Percentiles rank a stretch among this genome's conserved stretches.
Conservation (phyloP, 192 early-diverging fungal genomes). For the Coemansia sp. region DNA sequence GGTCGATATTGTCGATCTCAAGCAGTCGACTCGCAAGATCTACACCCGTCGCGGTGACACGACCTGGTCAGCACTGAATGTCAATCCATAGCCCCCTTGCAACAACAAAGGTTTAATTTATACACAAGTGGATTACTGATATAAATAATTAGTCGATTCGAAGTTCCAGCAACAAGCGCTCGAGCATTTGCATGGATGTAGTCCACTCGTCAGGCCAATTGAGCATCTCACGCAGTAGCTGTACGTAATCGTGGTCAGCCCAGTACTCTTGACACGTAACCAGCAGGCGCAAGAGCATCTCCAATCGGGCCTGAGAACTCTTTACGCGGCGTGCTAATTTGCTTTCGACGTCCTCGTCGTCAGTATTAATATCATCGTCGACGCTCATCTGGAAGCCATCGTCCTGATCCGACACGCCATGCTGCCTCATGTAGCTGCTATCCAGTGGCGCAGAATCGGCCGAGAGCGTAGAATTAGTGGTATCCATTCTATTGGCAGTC, state of each 20-base stretch:
- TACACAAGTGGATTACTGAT: not conserved
- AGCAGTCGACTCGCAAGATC: slow-evolving; percentile 25
- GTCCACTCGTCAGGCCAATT: slow-evolving; percentile 58
- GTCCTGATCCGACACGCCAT: not conserved
- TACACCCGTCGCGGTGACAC: slow-evolving; percentile 48
- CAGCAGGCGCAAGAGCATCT: slow-evolving; percentile 38
- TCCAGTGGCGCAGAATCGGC: not conserved
- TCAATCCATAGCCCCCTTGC: slow-evolving; percentile 23
- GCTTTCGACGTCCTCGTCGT: slow-evolving; percentile 32
- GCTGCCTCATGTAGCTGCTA: not conserved
- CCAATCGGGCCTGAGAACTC: slow-evolving; percentile 43
- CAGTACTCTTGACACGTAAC: slow-evolving; percentile 53
- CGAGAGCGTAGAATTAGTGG: not conserved
- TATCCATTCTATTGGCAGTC: slow-evolving; percentile 28
- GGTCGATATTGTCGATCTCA: slow-evolving; percentile 50
- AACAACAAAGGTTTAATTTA: not conserved
- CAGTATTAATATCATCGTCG: slow-evolving; percentile 21
- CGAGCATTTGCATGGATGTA: slow-evolving; percentile 58
- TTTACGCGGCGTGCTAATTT: slow-evolving; percentile 36
- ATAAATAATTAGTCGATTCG: slow-evolving; percentile 36
- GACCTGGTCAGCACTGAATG: slow-evolving; percentile 39
- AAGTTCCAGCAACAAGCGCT: slow-evolving; percentile 50
- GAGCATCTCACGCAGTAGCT: slow-evolving; percentile 43
- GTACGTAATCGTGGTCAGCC: slow-evolving; percentile 56
- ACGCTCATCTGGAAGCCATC: slow-evolving; percentile 31